A percentile compares a stretch with the other conserved stretches of the same genome.
Evolutionary conservation across 2,329 filamentous ascomycete species (phyloP).

Genomic region (Aspergillus carbonarius): DNA sequence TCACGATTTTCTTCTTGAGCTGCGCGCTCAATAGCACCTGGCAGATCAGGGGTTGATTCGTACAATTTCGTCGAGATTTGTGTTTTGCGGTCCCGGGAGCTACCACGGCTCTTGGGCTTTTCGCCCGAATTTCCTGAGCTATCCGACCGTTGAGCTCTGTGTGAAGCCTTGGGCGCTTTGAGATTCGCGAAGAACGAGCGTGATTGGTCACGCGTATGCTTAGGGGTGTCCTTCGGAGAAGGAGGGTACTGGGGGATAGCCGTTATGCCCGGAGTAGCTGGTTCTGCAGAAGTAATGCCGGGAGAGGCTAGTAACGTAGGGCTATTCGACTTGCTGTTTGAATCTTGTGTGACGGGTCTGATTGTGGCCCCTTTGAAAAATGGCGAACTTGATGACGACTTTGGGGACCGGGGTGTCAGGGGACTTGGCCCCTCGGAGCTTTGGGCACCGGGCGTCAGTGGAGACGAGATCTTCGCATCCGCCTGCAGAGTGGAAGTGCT

Average conservation of each 20-base stretch:
- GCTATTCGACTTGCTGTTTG: slow-evolving; percentile 30
- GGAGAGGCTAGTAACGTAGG: slow-evolving; percentile 31
- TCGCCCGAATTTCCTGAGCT: slow-evolving; percentile 37
- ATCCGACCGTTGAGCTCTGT: slow-evolving; percentile 43
- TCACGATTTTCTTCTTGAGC: slow-evolving; percentile 31
- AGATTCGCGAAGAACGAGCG: slow-evolving; percentile 49
- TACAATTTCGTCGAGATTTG: slow-evolving; percentile 37
- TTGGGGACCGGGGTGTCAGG: slow-evolving; percentile 40
- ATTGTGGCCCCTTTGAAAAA: slow-evolving; percentile 42
- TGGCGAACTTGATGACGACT: slow-evolving; percentile 38
- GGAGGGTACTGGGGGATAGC: slow-evolving; percentile 48
- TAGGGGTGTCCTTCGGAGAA: slow-evolving; percentile 41
- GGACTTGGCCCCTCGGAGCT: slow-evolving; percentile 38
- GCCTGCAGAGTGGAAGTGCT: slow-evolving; percentile 32
- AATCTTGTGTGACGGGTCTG: slow-evolving; percentile 41
- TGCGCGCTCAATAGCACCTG: slow-evolving; percentile 29
- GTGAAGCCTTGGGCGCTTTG: slow-evolving; percentile 48
- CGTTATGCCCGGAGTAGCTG: slow-evolving; percentile 44
- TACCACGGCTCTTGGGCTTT: slow-evolving; percentile 43
- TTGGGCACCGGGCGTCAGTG: slow-evolving; percentile 35
- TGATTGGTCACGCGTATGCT: slow-evolving; percentile 46
- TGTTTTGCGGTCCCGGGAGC: slow-evolving; percentile 44
- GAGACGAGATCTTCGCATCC: slow-evolving; percentile 31
- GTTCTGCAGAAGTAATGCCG: slow-evolving; percentile 21
- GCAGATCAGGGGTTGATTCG: slow-evolving; percentile 45